phyloP scores from a whole-genome alignment of 169 alveolate species.

The Cryptosporidium xiaoi region DNA sequence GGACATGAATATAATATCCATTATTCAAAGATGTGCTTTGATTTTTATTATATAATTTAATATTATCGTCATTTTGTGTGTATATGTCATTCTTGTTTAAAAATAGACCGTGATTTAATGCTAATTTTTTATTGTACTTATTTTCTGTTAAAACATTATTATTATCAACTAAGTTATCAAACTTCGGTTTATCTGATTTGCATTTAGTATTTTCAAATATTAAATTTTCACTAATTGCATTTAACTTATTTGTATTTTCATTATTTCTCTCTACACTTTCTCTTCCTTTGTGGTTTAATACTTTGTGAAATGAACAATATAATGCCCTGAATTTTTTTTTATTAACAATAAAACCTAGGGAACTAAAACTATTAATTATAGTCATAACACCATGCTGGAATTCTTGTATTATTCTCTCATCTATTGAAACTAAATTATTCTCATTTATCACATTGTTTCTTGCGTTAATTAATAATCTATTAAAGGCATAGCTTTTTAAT shows the following conservation, averaged over 20 bases:
- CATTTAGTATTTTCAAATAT: background rate
- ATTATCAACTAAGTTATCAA: background rate
- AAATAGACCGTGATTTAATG: slow-evolving; percentile 11
- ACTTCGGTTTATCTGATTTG: background rate
- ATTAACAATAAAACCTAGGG: background rate
- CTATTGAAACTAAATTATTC: background rate
- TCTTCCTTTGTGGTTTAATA: background rate
- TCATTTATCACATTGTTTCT: background rate
- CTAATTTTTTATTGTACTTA: no score
- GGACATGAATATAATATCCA: slow-evolving; percentile 8
- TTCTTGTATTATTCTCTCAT: slow-evolving; percentile 35
- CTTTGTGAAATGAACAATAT: slow-evolving; percentile 3
- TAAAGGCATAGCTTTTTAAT: slow-evolving; percentile 25
- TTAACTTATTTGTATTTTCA: background rate
- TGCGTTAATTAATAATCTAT: background rate
- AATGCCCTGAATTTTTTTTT: slow-evolving; percentile 2
- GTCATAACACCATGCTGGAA: slow-evolving; percentile 4
- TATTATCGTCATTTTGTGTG: background rate
- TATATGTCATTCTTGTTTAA: slow-evolving; percentile 23
- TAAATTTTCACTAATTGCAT: background rate
- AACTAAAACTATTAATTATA: slow-evolving; percentile 12
- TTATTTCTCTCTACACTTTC: no score
- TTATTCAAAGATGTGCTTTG: slow-evolving; percentile 40
- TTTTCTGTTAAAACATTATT: background rate
- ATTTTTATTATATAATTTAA: slow-evolving; percentile 29